These are phyloP conservation scores for Hyphodiscus sp. DNA, from an alignment of 2,329 filamentous ascomycete genomes.

Conservation along the genomic window DNA sequence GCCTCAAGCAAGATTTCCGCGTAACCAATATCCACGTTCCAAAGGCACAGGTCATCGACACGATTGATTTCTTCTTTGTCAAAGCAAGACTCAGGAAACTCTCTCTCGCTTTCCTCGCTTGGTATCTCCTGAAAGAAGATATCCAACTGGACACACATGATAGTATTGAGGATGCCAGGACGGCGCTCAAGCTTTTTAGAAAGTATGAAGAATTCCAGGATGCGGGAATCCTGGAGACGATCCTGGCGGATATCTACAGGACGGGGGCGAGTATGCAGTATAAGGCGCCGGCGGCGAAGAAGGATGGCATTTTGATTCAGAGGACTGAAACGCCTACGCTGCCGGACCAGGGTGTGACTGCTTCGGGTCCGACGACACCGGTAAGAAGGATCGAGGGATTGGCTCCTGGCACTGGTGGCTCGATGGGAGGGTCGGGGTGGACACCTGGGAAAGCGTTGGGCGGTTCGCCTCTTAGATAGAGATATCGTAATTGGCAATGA, in stretches of 20 bases:
- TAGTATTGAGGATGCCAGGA: conserved; percentile 89
- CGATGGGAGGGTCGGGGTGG: conserved; percentile 35
- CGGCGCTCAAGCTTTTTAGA: conserved; percentile 78
- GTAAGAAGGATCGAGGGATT: conserved; percentile 35
- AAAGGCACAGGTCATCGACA: conserved; percentile 85
- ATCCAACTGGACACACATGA: conserved; percentile 93
- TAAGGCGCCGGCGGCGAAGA: conserved; percentile 44
- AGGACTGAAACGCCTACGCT: neutral
- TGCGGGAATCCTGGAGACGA: conserved; percentile 74
- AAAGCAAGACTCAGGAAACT: conserved; percentile 76
- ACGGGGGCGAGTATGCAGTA: conserved; percentile 54
- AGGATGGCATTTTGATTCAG: conserved; percentile 39
- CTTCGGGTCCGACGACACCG: conserved; percentile 41
- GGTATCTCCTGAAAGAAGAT: conserved; percentile 84
- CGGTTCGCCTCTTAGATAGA: conserved; percentile 21
- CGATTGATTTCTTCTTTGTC: conserved; percentile 84
- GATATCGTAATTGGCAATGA: neutral
- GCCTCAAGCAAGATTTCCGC: conserved; percentile 89
- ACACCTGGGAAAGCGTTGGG: conserved; percentile 38
- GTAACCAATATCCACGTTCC: conserved; percentile 98
- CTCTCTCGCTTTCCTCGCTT: conserved; percentile 84
- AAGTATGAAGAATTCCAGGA: conserved; percentile 89
- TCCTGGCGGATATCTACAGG: conserved; percentile 80
- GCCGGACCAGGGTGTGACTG: neutral
- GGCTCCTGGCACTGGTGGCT: conserved; percentile 25